Evolutionary conservation across 1,284 basidiomycete species (phyloP).

Genomic region (Boletus semigastroideus): DNA sequence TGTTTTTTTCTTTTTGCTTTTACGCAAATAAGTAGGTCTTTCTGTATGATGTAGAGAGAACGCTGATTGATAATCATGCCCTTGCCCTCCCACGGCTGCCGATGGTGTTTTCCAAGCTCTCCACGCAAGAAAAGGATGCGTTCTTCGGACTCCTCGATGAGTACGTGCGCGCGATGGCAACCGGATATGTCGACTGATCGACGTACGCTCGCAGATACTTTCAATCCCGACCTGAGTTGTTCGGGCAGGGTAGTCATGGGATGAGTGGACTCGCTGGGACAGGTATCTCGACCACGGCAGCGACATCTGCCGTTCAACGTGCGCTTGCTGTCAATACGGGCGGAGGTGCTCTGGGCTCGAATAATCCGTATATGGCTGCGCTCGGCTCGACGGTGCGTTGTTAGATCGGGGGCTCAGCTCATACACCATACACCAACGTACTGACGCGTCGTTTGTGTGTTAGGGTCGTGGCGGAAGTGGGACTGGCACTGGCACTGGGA

Average conservation of each 20-base stretch:
- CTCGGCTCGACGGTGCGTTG: conserved; percentile 19
- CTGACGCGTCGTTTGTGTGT: no score
- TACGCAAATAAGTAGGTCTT: conserved; percentile 25
- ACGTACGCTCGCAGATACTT: conserved; percentile 60
- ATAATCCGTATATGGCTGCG: conserved; percentile 29
- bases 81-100: neutral
- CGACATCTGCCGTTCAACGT: conserved; percentile 47
- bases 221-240: conserved; percentile 67
- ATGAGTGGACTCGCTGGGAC: conserved; percentile 15
- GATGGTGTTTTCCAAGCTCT: conserved; percentile 72
- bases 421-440: no score
- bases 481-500: no score
- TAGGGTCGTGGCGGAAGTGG: no score
- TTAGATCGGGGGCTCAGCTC: no score
- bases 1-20: conserved; percentile 7
- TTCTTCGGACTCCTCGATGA: conserved; percentile 79
- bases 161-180: conserved; percentile 39
- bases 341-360: neutral
- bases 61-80: conserved; percentile 1
- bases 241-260: conserved; percentile 26
- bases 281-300: conserved; percentile 29
- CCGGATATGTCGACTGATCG: neutral
- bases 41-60: conserved; percentile 31
- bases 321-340: conserved; percentile 41
- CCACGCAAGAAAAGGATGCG: conserved; percentile 67